Evolutionary conservation across 169 alveolate genomes (phyloP).

Genomic region (Plasmodium chabaudi): DNA sequence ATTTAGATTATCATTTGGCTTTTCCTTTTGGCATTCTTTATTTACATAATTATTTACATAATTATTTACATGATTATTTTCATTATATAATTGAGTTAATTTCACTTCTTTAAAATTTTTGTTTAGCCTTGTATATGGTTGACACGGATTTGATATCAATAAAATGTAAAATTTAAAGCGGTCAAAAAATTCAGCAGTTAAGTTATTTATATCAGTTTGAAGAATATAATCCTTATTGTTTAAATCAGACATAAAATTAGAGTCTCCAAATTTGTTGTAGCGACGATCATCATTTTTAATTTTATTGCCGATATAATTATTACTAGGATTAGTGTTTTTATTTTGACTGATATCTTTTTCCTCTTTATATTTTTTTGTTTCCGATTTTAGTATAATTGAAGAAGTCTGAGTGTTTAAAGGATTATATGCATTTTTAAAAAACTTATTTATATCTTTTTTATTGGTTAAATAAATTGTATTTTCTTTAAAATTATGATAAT

Average conservation of each 20-base stretch:
- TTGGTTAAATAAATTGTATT: constrained; percentile 23
- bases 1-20: not conserved
- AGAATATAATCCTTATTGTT: constrained; percentile 29
- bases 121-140: constrained; percentile 73
- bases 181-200: constrained; percentile 32
- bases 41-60: not conserved
- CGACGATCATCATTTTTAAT: too few species aligned
- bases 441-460: constrained; percentile 36
- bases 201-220: constrained; percentile 74
- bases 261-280: too few species aligned
- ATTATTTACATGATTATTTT: not conserved
- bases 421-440: constrained; percentile 9
- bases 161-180: constrained; percentile 21
- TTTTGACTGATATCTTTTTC: not conserved
- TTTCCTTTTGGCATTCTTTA: not conserved
- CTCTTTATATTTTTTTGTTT: not conserved
- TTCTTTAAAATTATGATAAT: constrained; percentile 50
- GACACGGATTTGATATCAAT: constrained; percentile 69
- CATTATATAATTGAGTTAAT: not conserved
- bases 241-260: too few species aligned
- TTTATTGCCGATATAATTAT: too few species aligned
- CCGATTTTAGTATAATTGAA: not conserved
- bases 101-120: constrained; percentile 33
- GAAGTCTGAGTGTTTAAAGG: not conserved
- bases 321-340: not conserved